These are phyloP conservation scores for Skeletonema menzelii DNA, from an alignment of 108 stramenopile species.

Conservation along the genomic window DNA sequence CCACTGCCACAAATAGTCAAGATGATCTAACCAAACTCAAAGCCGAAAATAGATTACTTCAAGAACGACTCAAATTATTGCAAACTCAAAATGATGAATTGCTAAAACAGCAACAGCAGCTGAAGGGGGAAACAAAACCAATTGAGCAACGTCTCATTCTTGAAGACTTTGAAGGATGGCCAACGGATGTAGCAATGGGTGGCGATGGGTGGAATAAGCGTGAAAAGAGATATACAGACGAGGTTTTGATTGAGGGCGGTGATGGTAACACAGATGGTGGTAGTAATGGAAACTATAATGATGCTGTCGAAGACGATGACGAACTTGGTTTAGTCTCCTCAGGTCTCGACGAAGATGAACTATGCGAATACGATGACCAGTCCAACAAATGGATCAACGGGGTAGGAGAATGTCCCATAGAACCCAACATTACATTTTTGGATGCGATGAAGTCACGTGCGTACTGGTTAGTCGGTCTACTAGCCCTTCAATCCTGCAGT, in stretches of 20 bases:
- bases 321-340: conserved; percentile 24
- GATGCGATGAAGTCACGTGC: conserved; percentile 49
- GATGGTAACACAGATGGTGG: background rate
- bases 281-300: background rate
- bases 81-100: conserved; percentile 32
- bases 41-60: conserved; percentile 21
- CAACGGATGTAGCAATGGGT: conserved; percentile 18
- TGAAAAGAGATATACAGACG: conserved; percentile 22
- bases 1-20: background rate
- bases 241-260: background rate
- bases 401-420: conserved; percentile 41
- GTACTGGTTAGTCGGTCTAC: conserved; percentile 55
- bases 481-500: conserved; percentile 46
- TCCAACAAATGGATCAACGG: conserved; percentile 14
- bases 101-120: conserved; percentile 6
- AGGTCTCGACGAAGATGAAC: background rate
- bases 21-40: conserved; percentile 3
- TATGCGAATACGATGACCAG: conserved; percentile 21
- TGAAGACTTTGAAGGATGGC: conserved; percentile 70
- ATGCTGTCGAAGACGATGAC: conserved; percentile 15
- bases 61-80: conserved; percentile 22
- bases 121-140: background rate
- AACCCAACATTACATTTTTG: conserved; percentile 42
- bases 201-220: conserved; percentile 30
- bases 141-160: conserved; percentile 42